phyloP scores from a whole-genome alignment of 192 early-diverging fungal genomes.

The Backusella liffmaniae region DNA sequence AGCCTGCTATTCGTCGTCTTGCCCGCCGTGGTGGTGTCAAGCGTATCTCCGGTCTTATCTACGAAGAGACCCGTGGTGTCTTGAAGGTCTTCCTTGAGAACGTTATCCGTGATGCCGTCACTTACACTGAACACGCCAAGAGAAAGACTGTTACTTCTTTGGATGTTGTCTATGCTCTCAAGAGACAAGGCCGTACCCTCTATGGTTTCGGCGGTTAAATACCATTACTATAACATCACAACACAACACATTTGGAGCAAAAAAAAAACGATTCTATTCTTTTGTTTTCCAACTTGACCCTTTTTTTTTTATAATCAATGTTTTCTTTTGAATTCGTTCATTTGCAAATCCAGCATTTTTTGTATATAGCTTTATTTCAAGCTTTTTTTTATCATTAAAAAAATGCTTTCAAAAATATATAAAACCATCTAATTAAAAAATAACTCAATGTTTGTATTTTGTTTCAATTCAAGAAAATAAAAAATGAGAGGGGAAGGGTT shows the following conservation, averaged over 20 bases:
- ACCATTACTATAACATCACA: background rate
- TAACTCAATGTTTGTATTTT: background rate
- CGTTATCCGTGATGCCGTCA: conserved; percentile 96
- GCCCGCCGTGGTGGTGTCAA: conserved; percentile 99
- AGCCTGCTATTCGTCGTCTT: conserved; percentile 86
- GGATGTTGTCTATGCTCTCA: conserved; percentile 99
- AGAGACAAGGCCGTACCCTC: conserved; percentile 96
- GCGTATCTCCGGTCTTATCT: conserved; percentile 97
- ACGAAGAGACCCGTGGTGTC: conserved; percentile 97
- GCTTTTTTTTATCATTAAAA: conserved; percentile 9
- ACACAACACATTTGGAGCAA: background rate
- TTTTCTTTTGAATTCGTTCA: conserved; percentile 10
- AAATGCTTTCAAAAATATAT: background rate
- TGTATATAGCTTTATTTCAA: background rate
- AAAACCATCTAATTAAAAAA: background rate
- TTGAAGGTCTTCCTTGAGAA: conserved; percentile 98
- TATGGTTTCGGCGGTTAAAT: conserved; percentile 64
- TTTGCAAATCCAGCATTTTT: conserved; percentile 6
- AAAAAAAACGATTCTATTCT: background rate
- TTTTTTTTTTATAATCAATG: conserved; percentile 1
- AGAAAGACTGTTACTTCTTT: conserved; percentile 99
- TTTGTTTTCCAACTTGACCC: background rate
- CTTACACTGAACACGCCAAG: conserved; percentile 99
- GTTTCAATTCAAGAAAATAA: conserved; percentile 5
- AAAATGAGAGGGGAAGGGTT: background rate